Conservation (phyloP, 164 flowering plant genomes). For the grape (Vitis vinifera) region ASM3070453v1 NC_081809.1:5742501-5743000, state of each 20-base stretch:
- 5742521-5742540: neutral
- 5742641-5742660: neutral
- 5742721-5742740: neutral
- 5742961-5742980: constrained; percentile 93
- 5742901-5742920: constrained; percentile 41
- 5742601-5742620: neutral
- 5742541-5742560: neutral
- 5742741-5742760: constrained; percentile 8
- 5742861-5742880: constrained; percentile 28
- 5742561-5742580: neutral
- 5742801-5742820: constrained; percentile 83
- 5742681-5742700: neutral
- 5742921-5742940: constrained; percentile 34
- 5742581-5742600: too few species aligned
- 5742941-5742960: constrained; percentile 52
- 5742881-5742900: constrained; percentile 39
- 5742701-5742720: neutral
- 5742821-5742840: constrained; percentile 55
- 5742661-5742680: neutral
- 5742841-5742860: constrained; percentile 34
- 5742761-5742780: constrained; percentile 38
- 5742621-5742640: neutral
- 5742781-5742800: constrained; percentile 81
- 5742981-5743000: constrained; percentile 73
- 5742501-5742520: neutral